Base-by-base conservation (phyloP, 176 grass and related monocot species). In the Oryza rufipogon region DNA sequence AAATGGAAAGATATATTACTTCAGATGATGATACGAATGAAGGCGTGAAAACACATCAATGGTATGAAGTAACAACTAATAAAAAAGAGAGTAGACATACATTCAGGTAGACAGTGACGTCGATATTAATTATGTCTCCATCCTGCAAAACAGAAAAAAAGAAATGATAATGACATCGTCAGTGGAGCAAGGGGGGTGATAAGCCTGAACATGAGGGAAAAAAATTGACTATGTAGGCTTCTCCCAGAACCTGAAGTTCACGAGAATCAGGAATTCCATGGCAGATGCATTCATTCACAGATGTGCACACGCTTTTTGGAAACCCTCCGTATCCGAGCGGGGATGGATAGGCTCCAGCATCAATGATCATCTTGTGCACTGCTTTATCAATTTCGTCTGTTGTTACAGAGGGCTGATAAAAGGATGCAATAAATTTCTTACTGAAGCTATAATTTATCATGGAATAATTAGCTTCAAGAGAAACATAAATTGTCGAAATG, bases 341-440 rank as follows among this genome's bases (percentile, higher is more conserved):
- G 56, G 96, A 99, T 87, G 96, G 93, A 80, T 99, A 99, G 51
- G 93, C 96, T 86, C 93, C 96, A 78, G 93, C 91, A 84, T 94
- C 87, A 75, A 92, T 89, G 69, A 99, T 96, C 96, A 96, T 99
- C 78, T 94, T 89, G 90, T 99, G 96, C 64, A 99, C 96, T 89
- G 91, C 91, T 94, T 94, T 92, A 90, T 99, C 96, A 90, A 99
- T 99, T 99, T 99, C 96, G 92, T 96, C 90, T 81, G 96, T 99
- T 77, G 96, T 99, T 92, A 99, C 83, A 71, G 89, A 94, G 61
- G 93, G 96, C 96, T 99, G 89, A 84, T 88, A 83, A 77, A 89
- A 93, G 81, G 82, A 95, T 32, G 84, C 64, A 91, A 78, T 78
- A 88, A 45, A 88, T 85, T 78, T 90, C 82, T 84, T 41, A 87